A percentile compares a stretch with the other conserved stretches of the same genome.
These are phyloP conservation scores for Nannochloris sp. DNA, from an alignment of 139 green algal species.

Conservation along the genomic window DNA sequence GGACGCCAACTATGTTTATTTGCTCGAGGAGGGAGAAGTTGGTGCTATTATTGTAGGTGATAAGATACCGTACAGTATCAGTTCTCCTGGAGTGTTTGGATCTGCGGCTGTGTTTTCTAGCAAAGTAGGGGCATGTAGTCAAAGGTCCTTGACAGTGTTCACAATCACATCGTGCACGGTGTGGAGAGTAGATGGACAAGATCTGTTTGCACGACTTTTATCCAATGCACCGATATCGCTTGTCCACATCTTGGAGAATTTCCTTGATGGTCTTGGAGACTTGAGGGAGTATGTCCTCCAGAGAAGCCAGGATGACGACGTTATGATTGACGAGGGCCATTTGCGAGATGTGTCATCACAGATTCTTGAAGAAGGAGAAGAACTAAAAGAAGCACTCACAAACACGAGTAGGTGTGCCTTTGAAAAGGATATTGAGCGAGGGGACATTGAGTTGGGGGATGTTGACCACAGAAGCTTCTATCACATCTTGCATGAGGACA, in stretches of 20 bases:
- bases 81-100: slow-evolving; percentile 3
- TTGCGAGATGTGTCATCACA: not conserved
- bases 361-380: not conserved
- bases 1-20: not conserved
- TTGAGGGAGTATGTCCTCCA: not conserved
- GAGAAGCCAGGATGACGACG: not conserved
- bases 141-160: not conserved
- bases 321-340: not conserved
- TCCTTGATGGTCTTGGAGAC: not conserved
- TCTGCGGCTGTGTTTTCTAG: not conserved
- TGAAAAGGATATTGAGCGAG: too few relatives aligned
- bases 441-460: too few relatives aligned
- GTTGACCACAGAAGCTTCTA: too few relatives aligned
- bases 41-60: not conserved
- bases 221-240: not conserved
- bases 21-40: slow-evolving; percentile 5
- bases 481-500: too few relatives aligned
- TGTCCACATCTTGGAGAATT: not conserved
- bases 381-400: not conserved
- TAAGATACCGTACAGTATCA: not conserved
- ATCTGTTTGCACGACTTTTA: not conserved
- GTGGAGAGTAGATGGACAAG: not conserved
- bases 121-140: not conserved
- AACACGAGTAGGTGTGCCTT: not conserved
- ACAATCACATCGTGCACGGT: not conserved